Evolutionary conservation across 2,329 filamentous ascomycete genomes (phyloP).

Genomic region (Ilyonectria robusta): DNA sequence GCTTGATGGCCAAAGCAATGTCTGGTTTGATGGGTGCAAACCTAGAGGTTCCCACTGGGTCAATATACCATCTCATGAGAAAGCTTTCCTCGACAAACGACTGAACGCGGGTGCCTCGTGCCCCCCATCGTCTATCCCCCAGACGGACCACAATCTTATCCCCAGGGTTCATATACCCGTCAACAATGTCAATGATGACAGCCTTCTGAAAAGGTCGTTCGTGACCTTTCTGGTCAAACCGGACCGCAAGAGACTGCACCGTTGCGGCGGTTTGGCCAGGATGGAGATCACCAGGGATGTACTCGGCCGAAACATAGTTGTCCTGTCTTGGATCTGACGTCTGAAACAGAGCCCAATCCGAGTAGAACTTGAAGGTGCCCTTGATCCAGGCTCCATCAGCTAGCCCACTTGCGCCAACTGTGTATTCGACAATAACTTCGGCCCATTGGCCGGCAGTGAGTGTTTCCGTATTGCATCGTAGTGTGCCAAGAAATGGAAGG

Average conservation of each 20-base stretch:
- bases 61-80: constrained; percentile 54
- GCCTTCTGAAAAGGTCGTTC: constrained; percentile 57
- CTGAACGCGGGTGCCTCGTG: constrained; percentile 51
- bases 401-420: constrained; percentile 42
- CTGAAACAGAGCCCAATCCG: constrained; percentile 54
- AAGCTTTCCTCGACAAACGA: constrained; percentile 54
- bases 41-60: constrained; percentile 53
- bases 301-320: constrained; percentile 54
- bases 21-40: constrained; percentile 54
- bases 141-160: constrained; percentile 52
- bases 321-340: constrained; percentile 48
- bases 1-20: constrained; percentile 44
- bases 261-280: constrained; percentile 52
- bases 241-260: constrained; percentile 50
- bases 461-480: constrained; percentile 41
- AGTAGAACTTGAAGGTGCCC: constrained; percentile 57
- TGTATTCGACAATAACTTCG: constrained; percentile 48
- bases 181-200: constrained; percentile 54
- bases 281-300: constrained; percentile 43
- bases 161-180: constrained; percentile 54
- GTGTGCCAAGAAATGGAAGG: constrained; percentile 48
- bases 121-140: constrained; percentile 51
- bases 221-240: constrained; percentile 57
- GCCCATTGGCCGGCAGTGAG: constrained; percentile 50
- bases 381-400: constrained; percentile 54